Percentiles rank a stretch among this genome's conserved stretches.
phyloP scores from a whole-genome alignment of 805 yeast genomes.

The Candida yuanshanica region DNA sequence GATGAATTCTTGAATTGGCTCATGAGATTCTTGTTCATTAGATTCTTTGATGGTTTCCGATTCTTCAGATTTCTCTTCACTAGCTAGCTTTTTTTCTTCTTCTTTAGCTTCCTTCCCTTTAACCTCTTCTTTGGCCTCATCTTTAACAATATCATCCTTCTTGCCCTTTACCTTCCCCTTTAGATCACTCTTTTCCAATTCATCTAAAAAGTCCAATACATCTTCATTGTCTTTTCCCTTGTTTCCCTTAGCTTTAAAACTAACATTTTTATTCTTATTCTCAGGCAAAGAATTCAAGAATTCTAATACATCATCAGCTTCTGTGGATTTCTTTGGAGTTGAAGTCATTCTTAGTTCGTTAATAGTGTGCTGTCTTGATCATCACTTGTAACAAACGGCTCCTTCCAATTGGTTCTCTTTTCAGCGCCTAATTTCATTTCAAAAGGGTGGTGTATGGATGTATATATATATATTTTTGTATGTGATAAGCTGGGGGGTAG shows the following conservation, averaged over 20 bases:
- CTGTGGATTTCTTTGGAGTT: constrained; percentile 33
- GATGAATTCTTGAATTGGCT: constrained; percentile 24
- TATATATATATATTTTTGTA: no score
- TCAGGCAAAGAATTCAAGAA: constrained; percentile 79
- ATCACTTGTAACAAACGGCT: background rate
- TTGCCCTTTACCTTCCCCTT: constrained; percentile 16
- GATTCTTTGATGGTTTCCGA: constrained; percentile 13
- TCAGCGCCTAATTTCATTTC: background rate
- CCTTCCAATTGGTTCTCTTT: background rate
- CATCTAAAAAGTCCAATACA: constrained; percentile 48
- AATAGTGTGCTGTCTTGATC: background rate
- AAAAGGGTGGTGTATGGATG: background rate
- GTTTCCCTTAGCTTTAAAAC: constrained; percentile 33
- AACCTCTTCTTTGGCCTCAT: constrained; percentile 10
- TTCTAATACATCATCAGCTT: constrained; percentile 72
- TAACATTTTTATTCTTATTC: constrained; percentile 19
- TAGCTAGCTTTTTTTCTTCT: constrained; percentile 5
- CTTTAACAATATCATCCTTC: constrained; percentile 7
- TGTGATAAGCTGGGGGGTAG: no score
- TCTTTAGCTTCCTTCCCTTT: constrained; percentile 10
- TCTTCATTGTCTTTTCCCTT: constrained; percentile 30
- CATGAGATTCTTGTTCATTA: constrained; percentile 14
- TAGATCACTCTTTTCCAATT: constrained; percentile 43
- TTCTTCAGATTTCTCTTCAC: constrained; percentile 20
- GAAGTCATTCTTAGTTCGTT: constrained; percentile 12